Base-by-base conservation (phyloP, 2,329 filamentous ascomycete species). In the Coleophoma eucalyptorum region DNA sequence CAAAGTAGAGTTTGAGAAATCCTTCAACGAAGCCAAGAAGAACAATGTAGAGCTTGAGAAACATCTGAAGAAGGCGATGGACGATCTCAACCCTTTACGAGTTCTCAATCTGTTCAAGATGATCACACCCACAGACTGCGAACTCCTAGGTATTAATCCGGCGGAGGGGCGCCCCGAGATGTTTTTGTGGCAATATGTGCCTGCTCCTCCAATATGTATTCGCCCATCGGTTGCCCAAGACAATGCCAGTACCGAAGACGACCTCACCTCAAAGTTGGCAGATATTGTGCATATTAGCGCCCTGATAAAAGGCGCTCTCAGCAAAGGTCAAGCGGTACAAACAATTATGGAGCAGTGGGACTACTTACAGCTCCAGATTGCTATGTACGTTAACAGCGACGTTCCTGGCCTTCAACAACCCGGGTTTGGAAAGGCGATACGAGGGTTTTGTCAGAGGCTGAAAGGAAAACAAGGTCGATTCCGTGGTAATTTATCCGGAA, bases 271-370 rank as follows among this genome's bases (percentile, higher is more conserved):
- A 48, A 97, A 97, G 67, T 80, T 99, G n/a, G 89, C 91, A 31
- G 93, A 99, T 65, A 97, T 99, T 57, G 87, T 97, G 10, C 90
- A 95, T 62, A 90, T 95, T 56, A 96, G 92, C 64, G 87, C 88
- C 49, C 83, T 95, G 60, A 90, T 99, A 55, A 85, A 88, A 46
- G 87, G 89, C 19, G 90, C 90, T 0, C 70, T 97, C 15, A 79
- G 87, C 54, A 91, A 90, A 59, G 93, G 93, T 10, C 89, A 92
- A 13, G 84, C 90, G 0, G 80, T 99, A 2, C 83, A 88, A 58
- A 95, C 90, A 1, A 89, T 97, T 50, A 95, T 97, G 85, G 94
- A 99, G 67, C 91, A 96, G 62, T 99, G 94, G 94, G 94, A 99
- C 65, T 97, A 93, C 63, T 75, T 99, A 54, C 93, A 97, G 65